phyloP scores from a whole-genome alignment of 352 stramenopile species.

The Aphanomyces euteiches region DNA sequence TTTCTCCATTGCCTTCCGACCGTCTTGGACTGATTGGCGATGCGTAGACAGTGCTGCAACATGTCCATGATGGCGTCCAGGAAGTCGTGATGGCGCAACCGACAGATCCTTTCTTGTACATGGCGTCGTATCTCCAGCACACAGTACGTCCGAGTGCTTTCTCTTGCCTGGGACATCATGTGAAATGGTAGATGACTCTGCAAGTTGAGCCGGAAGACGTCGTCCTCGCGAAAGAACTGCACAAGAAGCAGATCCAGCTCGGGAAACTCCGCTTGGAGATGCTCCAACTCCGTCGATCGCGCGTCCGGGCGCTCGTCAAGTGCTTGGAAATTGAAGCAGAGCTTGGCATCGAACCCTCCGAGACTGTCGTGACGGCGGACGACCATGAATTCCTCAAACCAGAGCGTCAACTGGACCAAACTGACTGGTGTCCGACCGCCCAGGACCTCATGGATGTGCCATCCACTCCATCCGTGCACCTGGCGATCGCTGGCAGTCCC shows the following conservation, averaged over 20 bases:
- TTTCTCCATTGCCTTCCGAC: no score
- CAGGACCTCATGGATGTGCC: no score
- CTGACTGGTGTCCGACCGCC: slow-evolving; percentile 14
- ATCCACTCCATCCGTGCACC: no score
- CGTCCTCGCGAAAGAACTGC: slow-evolving; percentile 15
- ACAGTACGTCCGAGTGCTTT: neutral
- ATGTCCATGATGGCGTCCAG: slow-evolving; percentile 21
- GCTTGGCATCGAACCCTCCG: neutral
- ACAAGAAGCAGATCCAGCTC: slow-evolving; percentile 25
- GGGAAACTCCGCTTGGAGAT: slow-evolving; percentile 16
- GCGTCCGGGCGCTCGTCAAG: neutral
- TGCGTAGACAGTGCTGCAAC: slow-evolving; percentile 14
- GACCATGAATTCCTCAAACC: slow-evolving; percentile 19
- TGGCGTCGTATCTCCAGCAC: slow-evolving; percentile 21
- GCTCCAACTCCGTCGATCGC: neutral
- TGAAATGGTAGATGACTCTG: slow-evolving; percentile 1
- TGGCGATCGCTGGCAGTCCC: no score
- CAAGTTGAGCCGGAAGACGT: slow-evolving; percentile 23
- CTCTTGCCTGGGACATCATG: neutral
- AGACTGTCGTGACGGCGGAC: slow-evolving; percentile 20
- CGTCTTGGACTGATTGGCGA: no score
- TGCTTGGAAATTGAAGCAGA: slow-evolving; percentile 18
- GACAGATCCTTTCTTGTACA: slow-evolving; percentile 23
- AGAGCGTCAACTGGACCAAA: slow-evolving; percentile 15
- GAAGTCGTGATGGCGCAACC: slow-evolving; percentile 27